These are phyloP conservation scores for Fraxinus americana DNA, from an alignment of 257 asterid genomes.

Conservation along the genomic window DNA sequence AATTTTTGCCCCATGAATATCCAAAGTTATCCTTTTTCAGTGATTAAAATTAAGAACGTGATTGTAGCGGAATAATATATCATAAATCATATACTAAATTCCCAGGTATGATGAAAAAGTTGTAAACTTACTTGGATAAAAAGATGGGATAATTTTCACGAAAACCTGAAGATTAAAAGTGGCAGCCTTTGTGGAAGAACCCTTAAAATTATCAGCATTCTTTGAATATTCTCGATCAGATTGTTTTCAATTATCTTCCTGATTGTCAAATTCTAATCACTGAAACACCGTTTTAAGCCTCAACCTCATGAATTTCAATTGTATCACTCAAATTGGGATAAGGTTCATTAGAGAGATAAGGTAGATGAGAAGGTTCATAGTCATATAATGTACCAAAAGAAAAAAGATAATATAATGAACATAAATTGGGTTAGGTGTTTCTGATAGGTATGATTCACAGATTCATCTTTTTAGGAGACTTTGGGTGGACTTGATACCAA, in stretches of 20 bases:
- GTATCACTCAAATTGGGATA: slow-evolving; percentile 23
- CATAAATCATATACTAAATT: not conserved
- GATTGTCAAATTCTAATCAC: slow-evolving; percentile 32
- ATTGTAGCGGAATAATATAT: not conserved
- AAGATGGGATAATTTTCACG: not conserved
- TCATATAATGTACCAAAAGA: no score
- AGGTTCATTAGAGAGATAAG: not conserved
- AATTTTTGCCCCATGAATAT: no score
- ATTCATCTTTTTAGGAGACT: no score
- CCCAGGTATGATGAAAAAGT: not conserved
- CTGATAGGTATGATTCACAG: no score
- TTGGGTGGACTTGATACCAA: no score
- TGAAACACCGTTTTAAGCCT: slow-evolving; percentile 14
- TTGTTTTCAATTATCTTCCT: not conserved
- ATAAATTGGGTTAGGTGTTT: no score
- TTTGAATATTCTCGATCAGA: slow-evolving; percentile 29
- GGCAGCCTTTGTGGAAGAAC: slow-evolving; percentile 32
- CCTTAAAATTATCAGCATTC: slow-evolving; percentile 31
- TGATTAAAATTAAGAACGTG: no score
- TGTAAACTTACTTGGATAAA: not conserved
- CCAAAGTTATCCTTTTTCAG: no score
- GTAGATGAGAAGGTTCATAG: not conserved
- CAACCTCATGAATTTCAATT: slow-evolving; percentile 38
- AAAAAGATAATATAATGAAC: no score
- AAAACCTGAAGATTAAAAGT: slow-evolving; percentile 49